A percentile compares a stretch with the other conserved stretches of the same genome.
Conservation (phyloP, 306 rosid species). For the Leucaena leucocephala region DNA sequence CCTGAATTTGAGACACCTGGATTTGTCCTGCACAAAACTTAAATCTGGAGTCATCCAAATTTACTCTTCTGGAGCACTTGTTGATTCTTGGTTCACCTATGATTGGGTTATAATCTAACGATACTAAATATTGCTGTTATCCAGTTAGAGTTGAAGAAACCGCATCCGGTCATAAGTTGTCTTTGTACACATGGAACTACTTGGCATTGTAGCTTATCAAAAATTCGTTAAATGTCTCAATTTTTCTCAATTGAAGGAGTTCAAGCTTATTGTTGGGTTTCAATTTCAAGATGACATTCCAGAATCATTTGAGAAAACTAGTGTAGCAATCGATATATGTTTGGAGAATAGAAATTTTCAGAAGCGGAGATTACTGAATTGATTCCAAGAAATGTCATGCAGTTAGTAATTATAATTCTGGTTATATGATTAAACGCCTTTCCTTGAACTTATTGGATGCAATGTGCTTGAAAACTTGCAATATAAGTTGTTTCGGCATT, state of each 20-base stretch:
- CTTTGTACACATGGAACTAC: neutral
- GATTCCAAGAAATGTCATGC: neutral
- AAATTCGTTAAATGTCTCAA: neutral
- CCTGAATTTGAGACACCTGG: slow-evolving; percentile 28
- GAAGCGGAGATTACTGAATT: neutral
- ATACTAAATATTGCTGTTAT: neutral
- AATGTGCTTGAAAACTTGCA: neutral
- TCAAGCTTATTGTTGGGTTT: neutral
- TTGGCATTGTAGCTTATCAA: neutral
- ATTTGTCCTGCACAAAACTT: slow-evolving; percentile 21
- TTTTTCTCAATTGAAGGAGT: neutral
- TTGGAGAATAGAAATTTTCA: neutral
- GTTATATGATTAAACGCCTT: neutral
- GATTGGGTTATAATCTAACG: neutral
- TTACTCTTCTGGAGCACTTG: neutral
- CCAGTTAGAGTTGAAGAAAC: neutral
- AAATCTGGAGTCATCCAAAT: neutral
- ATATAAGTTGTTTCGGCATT: no score
- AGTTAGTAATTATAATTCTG: neutral
- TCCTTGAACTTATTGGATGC: neutral
- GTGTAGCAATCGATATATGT: neutral
- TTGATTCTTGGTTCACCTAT: neutral
- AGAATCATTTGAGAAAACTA: neutral
- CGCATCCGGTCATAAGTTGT: neutral
- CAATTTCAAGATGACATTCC: accelerated